Conservation (phyloP, 768 basidiomycete genomes). For the Coprinellus micaceus region DNA sequence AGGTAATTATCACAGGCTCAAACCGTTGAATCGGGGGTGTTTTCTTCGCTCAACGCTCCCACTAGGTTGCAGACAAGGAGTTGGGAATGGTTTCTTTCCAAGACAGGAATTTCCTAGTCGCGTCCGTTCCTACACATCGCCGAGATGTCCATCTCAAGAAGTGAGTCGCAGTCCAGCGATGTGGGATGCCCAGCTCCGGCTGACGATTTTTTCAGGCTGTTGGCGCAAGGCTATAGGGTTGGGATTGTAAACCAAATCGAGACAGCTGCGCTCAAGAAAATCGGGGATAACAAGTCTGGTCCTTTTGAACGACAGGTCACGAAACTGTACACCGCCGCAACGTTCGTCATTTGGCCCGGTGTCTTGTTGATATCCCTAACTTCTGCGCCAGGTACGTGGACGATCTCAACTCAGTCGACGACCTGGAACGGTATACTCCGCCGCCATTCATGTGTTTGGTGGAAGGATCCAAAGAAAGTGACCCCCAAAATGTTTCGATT, state of each 20-base stretch:
- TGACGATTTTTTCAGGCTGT: constrained; percentile 38
- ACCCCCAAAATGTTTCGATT: constrained; percentile 43
- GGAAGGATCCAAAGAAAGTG: constrained; percentile 44
- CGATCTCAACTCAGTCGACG: constrained; percentile 64
- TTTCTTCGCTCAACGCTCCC: background rate
- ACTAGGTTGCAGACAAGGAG: constrained; percentile 67
- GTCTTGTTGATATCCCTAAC: constrained; percentile 3
- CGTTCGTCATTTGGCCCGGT: constrained; percentile 48
- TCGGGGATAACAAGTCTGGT: constrained; percentile 65
- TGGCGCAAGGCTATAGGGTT: constrained; percentile 77
- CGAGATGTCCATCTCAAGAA: constrained; percentile 73
- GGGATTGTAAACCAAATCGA: constrained; percentile 82
- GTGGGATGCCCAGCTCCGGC: background rate
- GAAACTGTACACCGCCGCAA: constrained; percentile 81
- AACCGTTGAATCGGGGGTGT: background rate
- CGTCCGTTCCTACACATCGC: constrained; percentile 68
- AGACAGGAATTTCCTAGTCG: constrained; percentile 70
- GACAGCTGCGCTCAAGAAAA: constrained; percentile 87
- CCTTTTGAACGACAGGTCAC: constrained; percentile 74
- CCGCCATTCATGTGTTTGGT: constrained; percentile 74
- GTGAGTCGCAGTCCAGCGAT: constrained; percentile 32
- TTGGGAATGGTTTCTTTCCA: constrained; percentile 74
- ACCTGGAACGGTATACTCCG: constrained; percentile 49
- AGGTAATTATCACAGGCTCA: constrained; percentile 35
- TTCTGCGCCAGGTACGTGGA: constrained; percentile 69